Evolutionary conservation across 345 rosid species (phyloP), one percentile per base, ranked within the genome.

Genomic region (Euphorbia tirucalli): DNA sequence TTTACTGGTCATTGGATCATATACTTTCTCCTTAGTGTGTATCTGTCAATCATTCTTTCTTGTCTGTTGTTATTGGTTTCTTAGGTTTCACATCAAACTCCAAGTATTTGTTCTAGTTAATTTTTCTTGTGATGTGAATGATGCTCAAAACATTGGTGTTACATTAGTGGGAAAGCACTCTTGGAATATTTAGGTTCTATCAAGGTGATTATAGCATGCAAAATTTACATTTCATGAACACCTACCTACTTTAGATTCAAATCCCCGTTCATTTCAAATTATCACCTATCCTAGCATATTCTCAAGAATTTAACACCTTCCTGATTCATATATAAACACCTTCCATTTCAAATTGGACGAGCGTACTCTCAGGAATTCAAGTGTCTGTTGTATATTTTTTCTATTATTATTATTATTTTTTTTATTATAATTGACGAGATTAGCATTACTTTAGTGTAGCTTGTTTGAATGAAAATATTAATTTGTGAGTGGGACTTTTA

Each of bases 391-490:
- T 1, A 46, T 46, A 46, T 46, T 46, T 46, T 46, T 13, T n/a
- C 22, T n/a, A 3, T 18, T 49, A 14, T 49, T 14, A 7, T 32
- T 61, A 30, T 35, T 61, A 31, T n/a, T n/a, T 7, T 7, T 35
- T 37, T 63, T 21, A 7, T 1, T n/a, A 39, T 35, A n/a, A 37
- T 21, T n/a, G 7, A 39, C 22, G 37, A 37, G 49, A 35, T 37
- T 19, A 37, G 54, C 31, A 21, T 5, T 43, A 32, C 1, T 64
- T 22, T 15, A 52, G n/a, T 52, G 58, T 43, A 6, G 54, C 25
- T 61, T 63, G 54, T 14, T 0, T 37, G 97, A 92, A 87, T 37
- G 18, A 28, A 44, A 49, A 30, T 21, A 11, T 50, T 18, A 71
- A 48, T 32, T 24, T 59, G 37, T 27, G 15, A 0, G 16, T 13